phyloP scores from a whole-genome alignment of 164 flowering plant species.

The Kingdonia uniflora region DNA sequence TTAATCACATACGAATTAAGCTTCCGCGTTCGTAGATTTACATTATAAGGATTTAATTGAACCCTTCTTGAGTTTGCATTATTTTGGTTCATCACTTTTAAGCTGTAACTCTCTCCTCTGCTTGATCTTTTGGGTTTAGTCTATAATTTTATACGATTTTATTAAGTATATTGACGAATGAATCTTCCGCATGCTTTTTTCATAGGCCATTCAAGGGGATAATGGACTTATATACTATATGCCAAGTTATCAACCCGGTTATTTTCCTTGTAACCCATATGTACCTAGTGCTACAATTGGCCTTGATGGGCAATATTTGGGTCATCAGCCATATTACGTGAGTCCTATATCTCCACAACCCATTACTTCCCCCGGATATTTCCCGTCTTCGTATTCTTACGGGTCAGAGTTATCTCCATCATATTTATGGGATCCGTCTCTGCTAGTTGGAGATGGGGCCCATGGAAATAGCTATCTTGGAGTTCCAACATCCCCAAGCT shows the following conservation, averaged over 20 bases:
- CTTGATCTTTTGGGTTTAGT: not conserved
- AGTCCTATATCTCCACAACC: slow-evolving; percentile 24
- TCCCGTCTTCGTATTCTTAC: slow-evolving; percentile 22
- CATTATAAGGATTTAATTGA: too few relatives aligned
- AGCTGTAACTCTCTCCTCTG: not conserved
- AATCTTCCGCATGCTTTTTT: not conserved
- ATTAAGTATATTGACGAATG: not conserved
- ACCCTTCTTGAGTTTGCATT: not conserved
- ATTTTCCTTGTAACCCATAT: slow-evolving; percentile 26
- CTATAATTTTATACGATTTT: not conserved
- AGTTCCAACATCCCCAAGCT: slow-evolving; percentile 15
- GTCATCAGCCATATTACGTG: slow-evolving; percentile 27
- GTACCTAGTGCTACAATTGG: slow-evolving; percentile 28
- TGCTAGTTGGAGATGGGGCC: slow-evolving; percentile 25
- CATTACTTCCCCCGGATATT: slow-evolving; percentile 28
- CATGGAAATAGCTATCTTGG: slow-evolving; percentile 23
- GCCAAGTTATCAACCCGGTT: slow-evolving; percentile 40
- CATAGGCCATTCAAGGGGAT: slow-evolving; percentile 39
- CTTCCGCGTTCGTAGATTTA: too few relatives aligned
- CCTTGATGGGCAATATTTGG: slow-evolving; percentile 35
- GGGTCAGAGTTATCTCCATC: slow-evolving; percentile 33
- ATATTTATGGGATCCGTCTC: slow-evolving; percentile 33
- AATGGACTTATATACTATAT: slow-evolving; percentile 35
- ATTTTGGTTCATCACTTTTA: not conserved
- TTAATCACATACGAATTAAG: too few relatives aligned